Evolutionary conservation across 306 rosid genomes (phyloP), one percentile per base, ranked within the genome.

Genomic region (Betula pendula): DNA sequence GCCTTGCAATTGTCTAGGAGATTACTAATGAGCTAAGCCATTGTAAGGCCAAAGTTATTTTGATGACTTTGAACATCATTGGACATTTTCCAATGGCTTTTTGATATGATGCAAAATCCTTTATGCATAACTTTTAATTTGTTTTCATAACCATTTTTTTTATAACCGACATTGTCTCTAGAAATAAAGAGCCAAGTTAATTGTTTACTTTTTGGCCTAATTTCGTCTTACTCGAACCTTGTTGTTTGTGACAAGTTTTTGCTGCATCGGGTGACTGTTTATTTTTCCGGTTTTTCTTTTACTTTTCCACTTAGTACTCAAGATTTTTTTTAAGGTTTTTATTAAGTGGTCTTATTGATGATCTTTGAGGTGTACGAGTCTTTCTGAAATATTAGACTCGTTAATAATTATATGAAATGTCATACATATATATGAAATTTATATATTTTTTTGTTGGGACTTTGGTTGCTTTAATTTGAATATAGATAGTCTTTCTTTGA

Each of bases 231-330:
- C 27, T 12, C 15, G 67, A 15, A 59, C 8, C 42, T 59, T 59
- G 40, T 14, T 25, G 42, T 59, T 59, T 59, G 38, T 59, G 40
- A 59, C 38, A 59, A 59, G 17, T 13, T 14, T 59, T 29, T 59
- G 19, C 17, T 5, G 6, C n/a, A 52, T 15, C 12, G n/a, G 5
- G 24, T 15, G 17, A 35, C 20, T 16, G 3, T 12, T 22, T 58
- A 25, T 15, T 4, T 4, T n/a, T n/a, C 8, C n/a, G 16, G 8
- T 20, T 0, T 52, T n/a, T n/a, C 7, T 52, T n/a, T 47, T 3
- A 0, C n/a, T n/a, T n/a, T 4, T 42, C 3, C 0, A 0, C 8
- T 42, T 42, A 3, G 1, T 3, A 1, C 0, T 8, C 10, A 1
- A 2, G 9, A 0, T 22, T 8, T 3, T 8, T 22, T 55, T n/a